phyloP scores from a whole-genome alignment of 2,329 filamentous ascomycete species.

The Fusarium concolor region DNA sequence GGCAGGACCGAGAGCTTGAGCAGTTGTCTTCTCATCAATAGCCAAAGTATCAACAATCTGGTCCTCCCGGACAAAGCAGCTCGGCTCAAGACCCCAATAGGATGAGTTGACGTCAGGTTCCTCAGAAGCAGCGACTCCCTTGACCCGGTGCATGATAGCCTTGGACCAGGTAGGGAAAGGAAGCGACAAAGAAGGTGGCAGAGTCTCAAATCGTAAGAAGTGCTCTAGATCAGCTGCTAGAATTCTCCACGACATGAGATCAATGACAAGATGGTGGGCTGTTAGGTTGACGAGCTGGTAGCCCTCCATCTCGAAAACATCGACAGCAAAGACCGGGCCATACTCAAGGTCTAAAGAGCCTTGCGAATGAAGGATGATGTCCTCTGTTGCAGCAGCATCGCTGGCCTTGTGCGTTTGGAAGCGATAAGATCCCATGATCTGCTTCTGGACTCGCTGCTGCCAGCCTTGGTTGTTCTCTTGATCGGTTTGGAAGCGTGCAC shows the following conservation, averaged over 20 bases:
- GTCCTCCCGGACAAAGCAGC: background rate
- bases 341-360: background rate
- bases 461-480: background rate
- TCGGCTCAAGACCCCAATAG: background rate
- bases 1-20: background rate
- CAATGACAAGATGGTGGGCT: background rate
- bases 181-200: background rate
- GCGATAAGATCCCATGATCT: background rate
- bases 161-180: background rate
- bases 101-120: background rate
- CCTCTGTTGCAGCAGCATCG: background rate
- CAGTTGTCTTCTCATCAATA: background rate
- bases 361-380: background rate
- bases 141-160: background rate
- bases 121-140: fast-evolving
- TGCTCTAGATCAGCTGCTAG: background rate
- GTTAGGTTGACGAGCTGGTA: background rate
- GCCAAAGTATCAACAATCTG: background rate
- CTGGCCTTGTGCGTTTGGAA: background rate
- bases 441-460: background rate
- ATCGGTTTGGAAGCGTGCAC: background rate
- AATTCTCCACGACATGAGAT: conserved; percentile 5
- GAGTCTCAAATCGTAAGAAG: background rate
- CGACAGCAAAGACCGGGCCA: background rate
- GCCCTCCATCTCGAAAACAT: background rate